Conservation (phyloP, 345 rosid species). For the Sisymbrium altissimum region DNA sequence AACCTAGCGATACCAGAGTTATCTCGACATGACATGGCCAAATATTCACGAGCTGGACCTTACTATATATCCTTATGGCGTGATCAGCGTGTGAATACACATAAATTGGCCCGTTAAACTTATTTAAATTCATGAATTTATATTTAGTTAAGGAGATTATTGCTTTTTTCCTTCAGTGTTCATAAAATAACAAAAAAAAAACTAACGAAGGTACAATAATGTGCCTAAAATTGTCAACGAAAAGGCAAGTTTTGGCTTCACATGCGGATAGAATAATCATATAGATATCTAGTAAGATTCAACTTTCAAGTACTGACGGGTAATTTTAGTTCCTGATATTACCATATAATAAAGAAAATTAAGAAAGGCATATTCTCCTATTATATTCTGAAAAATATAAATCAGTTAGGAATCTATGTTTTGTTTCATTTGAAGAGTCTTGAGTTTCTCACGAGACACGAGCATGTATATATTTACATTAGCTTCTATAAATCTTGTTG, state of each 20-base stretch:
- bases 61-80: background rate
- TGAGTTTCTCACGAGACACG: background rate
- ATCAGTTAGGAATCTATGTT: background rate
- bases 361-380: background rate
- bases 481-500: background rate
- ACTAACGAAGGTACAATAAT: background rate
- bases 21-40: background rate
- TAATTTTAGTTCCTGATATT: background rate
- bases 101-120: slow-evolving; percentile 2
- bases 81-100: slow-evolving; percentile 21
- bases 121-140: background rate
- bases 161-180: background rate
- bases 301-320: background rate
- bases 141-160: background rate
- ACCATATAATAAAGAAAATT: background rate
- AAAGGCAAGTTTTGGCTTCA: slow-evolving; percentile 30
- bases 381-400: background rate
- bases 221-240: background rate
- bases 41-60: background rate
- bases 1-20: too few relatives aligned
- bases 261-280: slow-evolving; percentile 9
- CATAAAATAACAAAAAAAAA: background rate
- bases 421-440: background rate
- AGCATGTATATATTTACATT: background rate
- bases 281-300: background rate